Evolutionary conservation across 2,329 filamentous ascomycete species (phyloP).

Genomic region (Stachybotrys chartarum): DNA sequence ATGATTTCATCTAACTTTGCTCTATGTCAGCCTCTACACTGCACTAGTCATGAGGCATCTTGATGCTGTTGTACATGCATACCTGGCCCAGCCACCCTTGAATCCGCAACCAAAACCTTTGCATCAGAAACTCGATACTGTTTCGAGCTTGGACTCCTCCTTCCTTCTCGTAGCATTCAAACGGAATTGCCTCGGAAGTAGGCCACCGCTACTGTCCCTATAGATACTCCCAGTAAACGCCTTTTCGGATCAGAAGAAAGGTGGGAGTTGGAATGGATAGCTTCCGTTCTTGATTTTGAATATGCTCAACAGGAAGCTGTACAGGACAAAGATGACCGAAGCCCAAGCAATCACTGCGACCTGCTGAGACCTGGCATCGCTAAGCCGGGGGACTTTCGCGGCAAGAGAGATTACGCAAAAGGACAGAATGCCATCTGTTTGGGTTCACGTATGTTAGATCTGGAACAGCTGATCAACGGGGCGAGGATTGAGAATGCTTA

Average conservation of each 20-base stretch:
- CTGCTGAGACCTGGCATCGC: conserved; percentile 70
- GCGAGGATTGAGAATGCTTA: conserved; percentile 43
- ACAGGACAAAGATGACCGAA: conserved; percentile 69
- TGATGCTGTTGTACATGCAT: background rate
- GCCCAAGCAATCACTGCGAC: conserved; percentile 76
- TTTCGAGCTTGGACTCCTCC: too few species aligned
- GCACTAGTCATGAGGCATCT: background rate
- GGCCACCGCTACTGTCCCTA: background rate
- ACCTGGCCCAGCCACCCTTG: background rate
- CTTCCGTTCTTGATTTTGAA: conserved; percentile 93
- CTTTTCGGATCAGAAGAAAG: conserved; percentile 54
- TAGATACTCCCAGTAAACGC: background rate
- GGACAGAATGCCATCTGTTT: conserved; percentile 63
- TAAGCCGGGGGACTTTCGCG: conserved; percentile 85
- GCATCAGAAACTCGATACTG: background rate
- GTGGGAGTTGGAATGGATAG: conserved; percentile 90
- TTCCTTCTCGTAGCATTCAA: too few species aligned
- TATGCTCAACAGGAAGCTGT: conserved; percentile 89
- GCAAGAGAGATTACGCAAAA: conserved; percentile 89
- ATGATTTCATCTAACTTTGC: background rate
- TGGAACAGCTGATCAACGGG: background rate
- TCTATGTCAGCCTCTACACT: background rate
- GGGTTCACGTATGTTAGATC: background rate
- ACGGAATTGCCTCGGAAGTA: too few species aligned
- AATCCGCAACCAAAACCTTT: background rate